Evolutionary conservation across 306 rosid genomes (phyloP).

Genomic region (Quercus glauca): DNA sequence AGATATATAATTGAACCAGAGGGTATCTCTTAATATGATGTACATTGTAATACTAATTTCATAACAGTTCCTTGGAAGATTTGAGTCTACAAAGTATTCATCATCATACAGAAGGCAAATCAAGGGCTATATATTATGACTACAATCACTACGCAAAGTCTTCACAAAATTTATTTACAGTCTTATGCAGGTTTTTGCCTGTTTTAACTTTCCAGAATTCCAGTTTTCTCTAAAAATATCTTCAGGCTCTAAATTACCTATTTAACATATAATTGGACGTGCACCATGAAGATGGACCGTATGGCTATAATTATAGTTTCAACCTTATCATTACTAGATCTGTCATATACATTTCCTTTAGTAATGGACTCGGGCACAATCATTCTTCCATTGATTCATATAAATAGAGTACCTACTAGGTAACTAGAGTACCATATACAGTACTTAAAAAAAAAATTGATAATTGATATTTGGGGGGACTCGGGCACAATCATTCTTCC

Average conservation of each 20-base stretch:
- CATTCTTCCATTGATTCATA: neutral
- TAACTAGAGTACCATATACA: neutral
- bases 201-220: too few species aligned
- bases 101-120: neutral
- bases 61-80: neutral
- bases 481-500: neutral
- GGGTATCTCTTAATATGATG: neutral
- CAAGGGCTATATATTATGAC: neutral
- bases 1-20: neutral
- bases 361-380: neutral
- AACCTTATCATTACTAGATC: too few species aligned
- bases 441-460: neutral
- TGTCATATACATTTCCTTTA: neutral
- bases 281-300: too few species aligned
- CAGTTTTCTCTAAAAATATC: too few species aligned
- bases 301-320: too few species aligned
- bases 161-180: neutral
- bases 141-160: neutral
- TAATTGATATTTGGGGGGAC: neutral
- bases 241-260: too few species aligned
- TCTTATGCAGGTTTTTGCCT: neutral
- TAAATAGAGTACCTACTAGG: neutral
- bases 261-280: too few species aligned
- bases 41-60: neutral
- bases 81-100: neutral